Base-by-base conservation (phyloP, 2,329 filamentous ascomycete species). In the Phyllosticta capitalensis region DNA sequence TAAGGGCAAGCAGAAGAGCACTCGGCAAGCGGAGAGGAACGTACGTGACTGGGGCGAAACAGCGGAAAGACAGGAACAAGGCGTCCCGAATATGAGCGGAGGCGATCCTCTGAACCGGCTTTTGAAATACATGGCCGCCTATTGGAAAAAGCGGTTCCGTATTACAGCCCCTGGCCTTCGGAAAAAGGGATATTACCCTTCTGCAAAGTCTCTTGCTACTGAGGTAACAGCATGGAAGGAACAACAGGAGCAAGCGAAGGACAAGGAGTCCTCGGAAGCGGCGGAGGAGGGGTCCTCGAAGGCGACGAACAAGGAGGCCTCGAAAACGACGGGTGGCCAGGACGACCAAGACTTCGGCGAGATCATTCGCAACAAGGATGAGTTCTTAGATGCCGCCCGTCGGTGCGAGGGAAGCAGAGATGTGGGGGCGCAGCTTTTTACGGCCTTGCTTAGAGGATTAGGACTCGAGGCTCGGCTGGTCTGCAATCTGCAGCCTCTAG, bases 381-480 rank as follows among this genome's bases (percentile, higher is more conserved):
- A 84, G 4, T 92, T 96, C 62, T 83, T 86, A 38, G 75, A 80
- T 21, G 77, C 80, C 54, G 92, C 92, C 1, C 82, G 83, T 63
- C 76, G 77, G 30, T 90, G 89, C 66, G 78, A 84, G 61, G 94
- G 94, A 0, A 96, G 91, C 62, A 82, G 92, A 63, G 94, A 97
- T 71, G 80, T 94, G 2, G 92, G 91, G 0, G 87, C 89, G 0
- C 92, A 97, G 68, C 79, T 99, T 0, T 97, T 97, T 64, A 95
- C 90, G 0, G 89, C 90, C 2, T 75, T 99, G 7, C 71, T 96
- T 21, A 81, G 94, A 64, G 90, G 86, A 0, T 70, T 97, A 10
- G 89, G 89, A 0, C 76, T 97, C 2, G 90, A 96, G 67, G 84
- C 90, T 10, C 82, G 92, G 28, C 81, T 97, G 78, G 84, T 97